These are phyloP conservation scores for Alternaria sp. DNA, from an alignment of 2,329 filamentous ascomycete genomes.

Conservation along the genomic window DNA sequence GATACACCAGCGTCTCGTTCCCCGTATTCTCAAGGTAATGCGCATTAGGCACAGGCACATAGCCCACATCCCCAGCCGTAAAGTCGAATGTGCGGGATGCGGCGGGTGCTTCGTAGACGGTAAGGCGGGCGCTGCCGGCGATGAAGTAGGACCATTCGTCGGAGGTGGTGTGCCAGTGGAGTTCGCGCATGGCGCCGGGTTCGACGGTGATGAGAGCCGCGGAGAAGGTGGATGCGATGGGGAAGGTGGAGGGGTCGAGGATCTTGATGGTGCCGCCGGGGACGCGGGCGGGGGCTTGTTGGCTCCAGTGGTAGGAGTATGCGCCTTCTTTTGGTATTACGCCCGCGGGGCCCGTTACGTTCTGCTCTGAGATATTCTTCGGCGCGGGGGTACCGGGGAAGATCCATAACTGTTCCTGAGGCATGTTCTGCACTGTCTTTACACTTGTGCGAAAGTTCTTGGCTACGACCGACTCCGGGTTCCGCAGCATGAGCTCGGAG, in stretches of 20 bases:
- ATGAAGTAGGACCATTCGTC: conserved; percentile 70
- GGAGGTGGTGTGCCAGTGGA: conserved; percentile 67
- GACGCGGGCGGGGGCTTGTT: conserved; percentile 57
- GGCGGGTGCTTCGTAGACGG: conserved; percentile 60
- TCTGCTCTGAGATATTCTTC: conserved; percentile 50
- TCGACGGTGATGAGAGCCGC: conserved; percentile 64
- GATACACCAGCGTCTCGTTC: conserved; percentile 62
- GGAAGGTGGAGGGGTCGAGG: conserved; percentile 64
- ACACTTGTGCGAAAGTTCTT: conserved; percentile 52
- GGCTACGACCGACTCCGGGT: conserved; percentile 49
- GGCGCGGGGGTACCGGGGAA: conserved; percentile 50
- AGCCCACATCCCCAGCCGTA: conserved; percentile 65
- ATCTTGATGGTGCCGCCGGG: conserved; percentile 67
- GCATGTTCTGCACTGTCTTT: conserved; percentile 47
- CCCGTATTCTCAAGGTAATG: conserved; percentile 70
- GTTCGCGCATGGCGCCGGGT: conserved; percentile 68
- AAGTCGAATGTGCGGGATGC: conserved; percentile 65
- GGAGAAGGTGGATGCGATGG: conserved; percentile 62
- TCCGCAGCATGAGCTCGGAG: conserved; percentile 59
- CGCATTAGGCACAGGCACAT: conserved; percentile 61
- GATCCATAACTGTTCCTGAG: conserved; percentile 51
- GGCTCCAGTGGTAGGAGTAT: conserved; percentile 53
- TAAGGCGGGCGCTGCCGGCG: conserved; percentile 62
- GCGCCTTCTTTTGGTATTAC: conserved; percentile 34
- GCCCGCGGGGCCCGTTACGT: conserved; percentile 51